A percentile compares a stretch with the other conserved stretches of the same genome.
phyloP scores from a whole-genome alignment of 1,139 yeast species.

The Kodamaea anthophila region DNA sequence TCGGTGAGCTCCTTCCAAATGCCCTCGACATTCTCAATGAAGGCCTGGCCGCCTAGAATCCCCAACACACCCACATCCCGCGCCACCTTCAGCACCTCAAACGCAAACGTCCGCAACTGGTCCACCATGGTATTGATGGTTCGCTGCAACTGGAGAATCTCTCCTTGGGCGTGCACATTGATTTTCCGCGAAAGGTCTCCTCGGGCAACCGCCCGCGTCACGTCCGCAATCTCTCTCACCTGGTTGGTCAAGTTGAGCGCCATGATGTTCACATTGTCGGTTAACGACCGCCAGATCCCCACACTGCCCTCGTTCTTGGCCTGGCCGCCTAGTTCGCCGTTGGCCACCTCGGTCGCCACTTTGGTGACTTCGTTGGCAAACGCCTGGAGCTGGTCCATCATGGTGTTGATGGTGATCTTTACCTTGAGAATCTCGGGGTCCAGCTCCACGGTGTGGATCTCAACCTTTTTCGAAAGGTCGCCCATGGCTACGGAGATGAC shows the following conservation, averaged over 20 bases:
- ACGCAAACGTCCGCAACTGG: slow-evolving; percentile 79
- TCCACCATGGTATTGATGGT: slow-evolving; percentile 86
- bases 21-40: slow-evolving; percentile 78
- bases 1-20: slow-evolving; percentile 88
- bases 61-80: slow-evolving; percentile 90
- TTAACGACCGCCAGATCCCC: slow-evolving; percentile 80
- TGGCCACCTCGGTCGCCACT: slow-evolving; percentile 85
- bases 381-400: slow-evolving; percentile 82
- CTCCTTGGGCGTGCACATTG: slow-evolving; percentile 82
- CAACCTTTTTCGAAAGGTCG: slow-evolving; percentile 71
- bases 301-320: slow-evolving; percentile 79
- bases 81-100: slow-evolving; percentile 83
- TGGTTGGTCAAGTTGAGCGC: slow-evolving; percentile 81
- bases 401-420: slow-evolving; percentile 74
- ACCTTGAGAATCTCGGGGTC: slow-evolving; percentile 74
- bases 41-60: slow-evolving; percentile 81
- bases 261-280: slow-evolving; percentile 84
- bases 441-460: slow-evolving; percentile 63
- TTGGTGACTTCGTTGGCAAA: slow-evolving; percentile 80
- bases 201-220: slow-evolving; percentile 75
- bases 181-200: slow-evolving; percentile 75
- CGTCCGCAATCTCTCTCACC: slow-evolving; percentile 81
- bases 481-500: slow-evolving; percentile 84
- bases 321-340: slow-evolving; percentile 84
- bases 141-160: slow-evolving; percentile 69